Conservation (phyloP, 306 rosid genomes). For the Phaseolus lunatus region DNA sequence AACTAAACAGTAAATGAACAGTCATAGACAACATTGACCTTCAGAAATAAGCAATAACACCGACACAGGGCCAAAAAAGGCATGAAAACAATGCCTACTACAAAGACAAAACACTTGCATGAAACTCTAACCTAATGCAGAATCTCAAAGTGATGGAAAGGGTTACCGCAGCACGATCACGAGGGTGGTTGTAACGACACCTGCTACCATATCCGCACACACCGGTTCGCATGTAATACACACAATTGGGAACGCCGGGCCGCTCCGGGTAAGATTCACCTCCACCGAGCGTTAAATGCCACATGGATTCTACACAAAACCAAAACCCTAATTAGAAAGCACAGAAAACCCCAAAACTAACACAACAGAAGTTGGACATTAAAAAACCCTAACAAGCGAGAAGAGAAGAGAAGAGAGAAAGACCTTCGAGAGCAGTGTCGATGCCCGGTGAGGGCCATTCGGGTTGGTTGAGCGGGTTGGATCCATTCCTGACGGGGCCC, state of each 20-base stretch:
- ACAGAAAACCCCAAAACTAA: constrained; percentile 16
- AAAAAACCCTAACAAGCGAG: constrained; percentile 63
- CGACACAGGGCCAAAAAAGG: not conserved
- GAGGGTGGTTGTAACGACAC: constrained; percentile 91
- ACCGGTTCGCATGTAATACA: constrained; percentile 86
- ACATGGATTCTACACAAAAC: constrained; percentile 70
- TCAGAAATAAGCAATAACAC: not conserved
- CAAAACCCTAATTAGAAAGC: constrained; percentile 44
- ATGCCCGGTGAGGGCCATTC: constrained; percentile 70
- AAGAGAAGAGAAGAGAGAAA: not conserved
- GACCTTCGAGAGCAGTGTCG: constrained; percentile 75
- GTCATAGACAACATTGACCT: not conserved
- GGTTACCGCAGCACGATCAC: constrained; percentile 85
- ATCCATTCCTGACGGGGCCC: constrained; percentile 63
- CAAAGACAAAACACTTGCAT: constrained; percentile 37
- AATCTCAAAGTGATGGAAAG: constrained; percentile 29
- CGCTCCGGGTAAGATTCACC: constrained; percentile 85
- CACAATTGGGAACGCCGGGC: constrained; percentile 77
- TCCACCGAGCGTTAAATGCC: constrained; percentile 69
- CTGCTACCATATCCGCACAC: constrained; percentile 85
- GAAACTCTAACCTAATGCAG: constrained; percentile 41
- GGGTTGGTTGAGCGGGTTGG: constrained; percentile 59
- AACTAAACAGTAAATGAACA: not conserved
- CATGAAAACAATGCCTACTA: not conserved
- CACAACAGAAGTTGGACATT: constrained; percentile 42